Conservation (phyloP, 352 stramenopile species). For the Pythium monospermum region DNA sequence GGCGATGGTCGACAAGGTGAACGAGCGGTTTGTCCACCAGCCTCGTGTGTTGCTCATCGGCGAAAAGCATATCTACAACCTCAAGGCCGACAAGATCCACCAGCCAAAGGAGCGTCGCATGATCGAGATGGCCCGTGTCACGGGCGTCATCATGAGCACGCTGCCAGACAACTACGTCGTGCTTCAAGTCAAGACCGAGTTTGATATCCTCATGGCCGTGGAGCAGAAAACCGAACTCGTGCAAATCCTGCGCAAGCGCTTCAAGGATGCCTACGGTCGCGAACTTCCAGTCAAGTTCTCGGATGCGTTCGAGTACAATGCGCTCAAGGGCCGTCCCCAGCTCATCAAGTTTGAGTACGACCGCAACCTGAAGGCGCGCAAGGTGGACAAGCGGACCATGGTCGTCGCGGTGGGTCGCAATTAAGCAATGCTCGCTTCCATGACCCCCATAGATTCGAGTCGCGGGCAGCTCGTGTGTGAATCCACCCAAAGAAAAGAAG, state of each 20-base stretch:
- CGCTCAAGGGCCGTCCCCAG: slow-evolving; percentile 60
- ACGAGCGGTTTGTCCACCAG: slow-evolving; percentile 81
- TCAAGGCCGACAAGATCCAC: slow-evolving; percentile 82
- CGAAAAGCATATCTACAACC: slow-evolving; percentile 74
- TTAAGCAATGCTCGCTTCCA: slow-evolving; percentile 25
- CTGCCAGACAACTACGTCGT: slow-evolving; percentile 81
- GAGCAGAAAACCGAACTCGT: slow-evolving; percentile 82
- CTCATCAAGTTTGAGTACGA: slow-evolving; percentile 71
- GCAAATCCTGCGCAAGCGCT: slow-evolving; percentile 57
- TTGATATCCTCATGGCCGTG: slow-evolving; percentile 62
- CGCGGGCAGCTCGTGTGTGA: too few relatives aligned
- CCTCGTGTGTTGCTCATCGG: slow-evolving; percentile 68
- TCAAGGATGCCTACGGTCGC: slow-evolving; percentile 47
- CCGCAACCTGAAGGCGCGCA: slow-evolving; percentile 49
- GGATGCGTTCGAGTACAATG: slow-evolving; percentile 64
- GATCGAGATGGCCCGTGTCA: slow-evolving; percentile 55
- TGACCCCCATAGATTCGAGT: too few relatives aligned
- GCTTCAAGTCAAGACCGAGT: slow-evolving; percentile 68
- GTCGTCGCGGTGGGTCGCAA: slow-evolving; percentile 66
- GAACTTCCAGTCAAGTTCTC: slow-evolving; percentile 64
- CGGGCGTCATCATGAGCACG: slow-evolving; percentile 65
- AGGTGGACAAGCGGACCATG: slow-evolving; percentile 72
- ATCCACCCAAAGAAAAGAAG: too few relatives aligned
- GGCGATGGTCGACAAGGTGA: slow-evolving; percentile 70
- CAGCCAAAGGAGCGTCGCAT: slow-evolving; percentile 76